These are phyloP conservation scores for Mortierella sp. DNA, from an alignment of 371 early-diverging fungal species.

Conservation along the genomic window DNA sequence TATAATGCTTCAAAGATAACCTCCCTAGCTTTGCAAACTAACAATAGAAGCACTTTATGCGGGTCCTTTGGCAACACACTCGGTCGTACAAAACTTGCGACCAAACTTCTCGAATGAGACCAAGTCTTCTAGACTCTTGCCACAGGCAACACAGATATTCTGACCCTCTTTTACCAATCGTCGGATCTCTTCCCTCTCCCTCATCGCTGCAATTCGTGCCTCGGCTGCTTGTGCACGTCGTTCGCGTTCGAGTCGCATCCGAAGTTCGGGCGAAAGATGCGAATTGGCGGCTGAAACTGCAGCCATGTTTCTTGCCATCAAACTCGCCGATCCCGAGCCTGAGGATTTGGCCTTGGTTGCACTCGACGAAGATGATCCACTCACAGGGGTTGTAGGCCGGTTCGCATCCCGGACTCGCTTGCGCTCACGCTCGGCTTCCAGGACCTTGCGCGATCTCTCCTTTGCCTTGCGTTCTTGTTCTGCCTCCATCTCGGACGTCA, in stretches of 20 bases:
- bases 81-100: conserved; percentile 53
- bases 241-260: conserved; percentile 85
- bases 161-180: conserved; percentile 36
- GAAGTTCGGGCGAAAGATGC: conserved; percentile 78
- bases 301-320: conserved; percentile 41
- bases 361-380: conserved; percentile 5
- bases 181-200: conserved; percentile 30
- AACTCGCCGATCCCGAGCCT: background rate
- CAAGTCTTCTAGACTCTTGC: conserved; percentile 48
- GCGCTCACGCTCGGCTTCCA: conserved; percentile 56
- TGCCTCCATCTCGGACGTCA: conserved; percentile 80
- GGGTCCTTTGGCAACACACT: conserved; percentile 48
- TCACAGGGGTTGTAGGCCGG: conserved; percentile 49
- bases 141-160: conserved; percentile 56
- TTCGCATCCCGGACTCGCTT: conserved; percentile 59
- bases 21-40: no score
- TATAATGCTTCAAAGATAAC: no score
- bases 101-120: conserved; percentile 60
- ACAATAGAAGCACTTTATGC: no score
- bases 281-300: conserved; percentile 52
- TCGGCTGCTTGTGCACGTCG: conserved; percentile 85
- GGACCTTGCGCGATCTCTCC: conserved; percentile 65
- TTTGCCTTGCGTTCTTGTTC: conserved; percentile 69
- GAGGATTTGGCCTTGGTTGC: background rate
- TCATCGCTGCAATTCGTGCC: conserved; percentile 61